Conservation (phyloP, 768 basidiomycete genomes). For the Boletus huronensis region DNA sequence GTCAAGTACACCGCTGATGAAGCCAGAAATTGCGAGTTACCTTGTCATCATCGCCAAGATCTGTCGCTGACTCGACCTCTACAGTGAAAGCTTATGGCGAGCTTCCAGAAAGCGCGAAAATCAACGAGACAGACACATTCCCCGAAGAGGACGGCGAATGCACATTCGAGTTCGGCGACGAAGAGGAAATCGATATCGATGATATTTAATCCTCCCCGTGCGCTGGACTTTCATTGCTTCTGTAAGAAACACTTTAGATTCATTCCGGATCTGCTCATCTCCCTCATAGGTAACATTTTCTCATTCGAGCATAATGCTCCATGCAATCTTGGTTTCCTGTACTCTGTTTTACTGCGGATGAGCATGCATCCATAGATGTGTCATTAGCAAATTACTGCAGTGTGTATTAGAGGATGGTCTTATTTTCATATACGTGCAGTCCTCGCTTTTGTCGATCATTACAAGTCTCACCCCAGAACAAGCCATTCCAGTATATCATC, state of each 20-base stretch:
- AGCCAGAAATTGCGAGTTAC: constrained; percentile 66
- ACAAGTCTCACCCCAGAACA: not conserved
- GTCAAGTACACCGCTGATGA: constrained; percentile 99
- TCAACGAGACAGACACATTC: constrained; percentile 94
- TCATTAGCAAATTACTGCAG: constrained; percentile 17
- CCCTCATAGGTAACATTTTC: constrained; percentile 9
- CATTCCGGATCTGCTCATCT: constrained; percentile 1
- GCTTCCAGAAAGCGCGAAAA: constrained; percentile 92
- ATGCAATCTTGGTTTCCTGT: constrained; percentile 4
- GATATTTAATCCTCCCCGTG: constrained; percentile 57
- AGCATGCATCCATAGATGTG: constrained; percentile 25
- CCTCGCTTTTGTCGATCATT: not conserved
- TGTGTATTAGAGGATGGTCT: constrained; percentile 16
- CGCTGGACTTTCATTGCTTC: constrained; percentile 4
- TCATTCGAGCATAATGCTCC: constrained; percentile 9
- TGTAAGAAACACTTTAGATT: constrained; percentile 13
- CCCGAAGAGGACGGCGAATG: constrained; percentile 90
- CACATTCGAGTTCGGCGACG: constrained; percentile 87
- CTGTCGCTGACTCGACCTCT: constrained; percentile 6
- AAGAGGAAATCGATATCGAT: constrained; percentile 86
- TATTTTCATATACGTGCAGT: constrained; percentile 4
- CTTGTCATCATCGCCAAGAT: not conserved
- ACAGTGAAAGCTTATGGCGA: constrained; percentile 97
- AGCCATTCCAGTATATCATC: constrained; percentile 16
- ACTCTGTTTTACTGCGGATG: constrained; percentile 12